A percentile compares a stretch with the other conserved stretches of the same genome.
Conservation (phyloP, 768 basidiomycete genomes). For the Suillus occidentalis region DNA sequence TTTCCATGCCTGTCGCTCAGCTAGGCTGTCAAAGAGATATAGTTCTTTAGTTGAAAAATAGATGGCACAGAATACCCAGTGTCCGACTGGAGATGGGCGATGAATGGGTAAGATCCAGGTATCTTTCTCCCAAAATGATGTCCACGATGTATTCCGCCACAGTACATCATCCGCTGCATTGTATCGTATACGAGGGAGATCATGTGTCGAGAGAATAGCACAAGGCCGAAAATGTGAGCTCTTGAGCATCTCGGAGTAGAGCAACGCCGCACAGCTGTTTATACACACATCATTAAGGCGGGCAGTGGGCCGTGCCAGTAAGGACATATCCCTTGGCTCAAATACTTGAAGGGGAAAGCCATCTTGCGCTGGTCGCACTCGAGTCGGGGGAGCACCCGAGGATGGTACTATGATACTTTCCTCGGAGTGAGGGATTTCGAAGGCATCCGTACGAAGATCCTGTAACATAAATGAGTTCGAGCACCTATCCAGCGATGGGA, state of each 20-base stretch:
- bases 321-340: neutral
- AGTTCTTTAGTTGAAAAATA: conserved; percentile 5
- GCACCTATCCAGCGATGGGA: too few species aligned
- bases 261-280: conserved; percentile 6
- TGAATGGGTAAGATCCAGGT: conserved; percentile 40
- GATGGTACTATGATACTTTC: neutral
- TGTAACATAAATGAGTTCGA: neutral
- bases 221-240: neutral
- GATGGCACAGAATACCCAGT: conserved; percentile 35
- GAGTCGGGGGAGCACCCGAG: neutral
- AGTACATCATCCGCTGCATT: conserved; percentile 14
- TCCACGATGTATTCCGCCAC: conserved; percentile 17
- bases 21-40: conserved; percentile 7
- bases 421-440: neutral
- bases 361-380: neutral
- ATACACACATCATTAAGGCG: conserved; percentile 9
- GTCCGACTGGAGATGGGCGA: conserved; percentile 12
- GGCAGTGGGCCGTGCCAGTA: conserved; percentile 1
- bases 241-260: neutral
- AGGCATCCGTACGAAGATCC: neutral
- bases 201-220: conserved; percentile 5
- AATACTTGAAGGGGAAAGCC: conserved; percentile 4
- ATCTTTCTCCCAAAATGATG: conserved; percentile 28
- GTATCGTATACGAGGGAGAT: conserved; percentile 1
- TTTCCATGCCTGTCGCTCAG: too few species aligned